Evolutionary conservation across 257 asterid species (phyloP).

Genomic region (Phtheirospermum japonicum): DNA sequence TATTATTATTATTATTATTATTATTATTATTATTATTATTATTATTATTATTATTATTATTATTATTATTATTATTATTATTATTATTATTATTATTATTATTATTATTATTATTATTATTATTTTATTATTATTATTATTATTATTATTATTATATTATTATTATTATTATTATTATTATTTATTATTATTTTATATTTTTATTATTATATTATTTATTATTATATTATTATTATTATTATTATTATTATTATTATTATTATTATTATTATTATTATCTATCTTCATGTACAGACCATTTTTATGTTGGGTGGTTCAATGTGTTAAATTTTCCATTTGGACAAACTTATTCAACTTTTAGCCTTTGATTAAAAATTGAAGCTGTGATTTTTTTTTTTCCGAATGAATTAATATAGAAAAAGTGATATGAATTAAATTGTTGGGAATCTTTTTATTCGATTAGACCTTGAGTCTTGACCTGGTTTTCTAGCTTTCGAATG

Average conservation of each 20-base stretch:
- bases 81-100: neutral
- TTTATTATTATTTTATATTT: no score
- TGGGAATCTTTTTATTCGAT: no score
- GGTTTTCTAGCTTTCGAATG: no score
- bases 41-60: neutral
- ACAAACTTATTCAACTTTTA: neutral
- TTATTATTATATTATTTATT: no score
- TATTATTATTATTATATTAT: neutral
- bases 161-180: neutral
- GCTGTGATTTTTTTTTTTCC: no score
- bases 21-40: neutral
- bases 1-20: neutral
- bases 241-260: neutral
- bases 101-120: neutral
- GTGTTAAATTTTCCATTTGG: no score
- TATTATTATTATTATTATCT: neutral
- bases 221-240: neutral
- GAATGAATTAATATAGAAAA: no score
- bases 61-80: neutral
- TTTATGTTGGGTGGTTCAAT: neutral
- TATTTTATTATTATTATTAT: neutral
- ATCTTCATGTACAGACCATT: neutral
- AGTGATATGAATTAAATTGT: no score
- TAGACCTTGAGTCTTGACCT: no score
- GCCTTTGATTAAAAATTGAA: neutral